Percentiles rank a stretch among this genome's conserved stretches.
Evolutionary conservation across 768 basidiomycete genomes (phyloP).

Genomic region (Neoboletus subvelutipes): DNA sequence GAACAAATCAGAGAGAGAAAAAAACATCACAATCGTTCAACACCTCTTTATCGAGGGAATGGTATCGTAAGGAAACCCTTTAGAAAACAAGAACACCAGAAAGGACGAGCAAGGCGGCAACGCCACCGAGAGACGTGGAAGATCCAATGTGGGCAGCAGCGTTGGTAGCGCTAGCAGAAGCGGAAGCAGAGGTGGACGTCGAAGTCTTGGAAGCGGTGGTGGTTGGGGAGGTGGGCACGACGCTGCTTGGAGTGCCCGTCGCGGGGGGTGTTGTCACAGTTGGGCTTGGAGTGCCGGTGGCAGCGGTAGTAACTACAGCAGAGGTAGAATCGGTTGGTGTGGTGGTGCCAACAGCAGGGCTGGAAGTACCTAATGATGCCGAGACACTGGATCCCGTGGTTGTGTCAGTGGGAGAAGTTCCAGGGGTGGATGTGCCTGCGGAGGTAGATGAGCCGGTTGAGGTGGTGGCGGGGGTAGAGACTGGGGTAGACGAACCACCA

Average conservation of each 20-base stretch:
- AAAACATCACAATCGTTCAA: slow-evolving; percentile 9
- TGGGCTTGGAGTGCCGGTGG: slow-evolving; percentile 31
- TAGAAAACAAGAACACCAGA: slow-evolving; percentile 24
- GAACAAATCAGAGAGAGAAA: not conserved
- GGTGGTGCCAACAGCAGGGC: slow-evolving; percentile 1
- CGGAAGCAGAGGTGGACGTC: slow-evolving; percentile 4
- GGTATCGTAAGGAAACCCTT: slow-evolving; percentile 4
- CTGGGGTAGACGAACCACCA: slow-evolving; percentile 21
- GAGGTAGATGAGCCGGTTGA: slow-evolving; percentile 11
- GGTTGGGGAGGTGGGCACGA: not conserved
- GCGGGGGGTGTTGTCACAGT: slow-evolving; percentile 28
- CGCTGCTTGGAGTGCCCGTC: slow-evolving; percentile 35
- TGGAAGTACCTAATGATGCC: slow-evolving; percentile 18
- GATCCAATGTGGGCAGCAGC: slow-evolving; percentile 26
- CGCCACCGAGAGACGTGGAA: slow-evolving; percentile 20
- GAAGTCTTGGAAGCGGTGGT: slow-evolving; percentile 21
- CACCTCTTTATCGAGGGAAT: not conserved
- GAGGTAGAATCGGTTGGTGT: slow-evolving; percentile 12
- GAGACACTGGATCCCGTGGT: not conserved
- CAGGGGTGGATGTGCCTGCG: slow-evolving; percentile 13
- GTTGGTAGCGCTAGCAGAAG: slow-evolving; percentile 16
- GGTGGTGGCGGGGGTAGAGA: slow-evolving; percentile 8
- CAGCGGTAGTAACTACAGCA: not conserved
- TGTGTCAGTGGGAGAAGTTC: slow-evolving; percentile 1
- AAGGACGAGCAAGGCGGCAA: slow-evolving; percentile 22